phyloP scores from a whole-genome alignment of 1,139 yeast genomes.

The Lodderomyces parapsilosis region DNA sequence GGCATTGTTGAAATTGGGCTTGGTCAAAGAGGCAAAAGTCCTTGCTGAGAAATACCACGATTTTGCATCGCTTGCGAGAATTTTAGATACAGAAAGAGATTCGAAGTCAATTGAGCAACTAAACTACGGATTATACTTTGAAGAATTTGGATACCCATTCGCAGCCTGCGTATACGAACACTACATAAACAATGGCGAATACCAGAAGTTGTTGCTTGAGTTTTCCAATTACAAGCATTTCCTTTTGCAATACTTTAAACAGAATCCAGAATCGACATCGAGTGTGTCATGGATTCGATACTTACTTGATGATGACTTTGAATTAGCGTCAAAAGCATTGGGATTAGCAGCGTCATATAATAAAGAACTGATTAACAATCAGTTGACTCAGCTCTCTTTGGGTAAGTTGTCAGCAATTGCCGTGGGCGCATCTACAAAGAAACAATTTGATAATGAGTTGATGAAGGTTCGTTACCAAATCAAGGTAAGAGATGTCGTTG shows the following conservation, averaged over 20 bases:
- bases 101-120: conserved; percentile 19
- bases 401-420: conserved; percentile 60
- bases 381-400: conserved; percentile 61
- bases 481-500: conserved; percentile 4
- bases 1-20: conserved; percentile 46
- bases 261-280: conserved; percentile 47
- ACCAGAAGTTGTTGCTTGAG: conserved; percentile 53
- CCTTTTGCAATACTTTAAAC: conserved; percentile 53
- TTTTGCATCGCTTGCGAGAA: conserved; percentile 61
- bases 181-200: conserved; percentile 54
- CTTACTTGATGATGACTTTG: conserved; percentile 50
- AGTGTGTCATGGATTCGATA: conserved; percentile 75
- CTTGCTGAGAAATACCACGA: conserved; percentile 70
- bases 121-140: conserved; percentile 52
- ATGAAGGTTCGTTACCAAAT: conserved; percentile 12
- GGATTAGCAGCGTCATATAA: conserved; percentile 31
- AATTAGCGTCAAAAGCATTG: conserved; percentile 50
- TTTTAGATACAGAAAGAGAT: conserved; percentile 54
- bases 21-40: conserved; percentile 53
- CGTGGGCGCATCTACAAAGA: conserved; percentile 12
- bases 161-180: conserved; percentile 64
- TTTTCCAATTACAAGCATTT: conserved; percentile 54
- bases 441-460: conserved; percentile 13
- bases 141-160: conserved; percentile 64
- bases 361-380: conserved; percentile 45